Percentiles rank a stretch among this genome's conserved stretches.
Evolutionary conservation across 2,329 filamentous ascomycete species (phyloP).

Genomic region (Teratosphaeria nubilosa): DNA sequence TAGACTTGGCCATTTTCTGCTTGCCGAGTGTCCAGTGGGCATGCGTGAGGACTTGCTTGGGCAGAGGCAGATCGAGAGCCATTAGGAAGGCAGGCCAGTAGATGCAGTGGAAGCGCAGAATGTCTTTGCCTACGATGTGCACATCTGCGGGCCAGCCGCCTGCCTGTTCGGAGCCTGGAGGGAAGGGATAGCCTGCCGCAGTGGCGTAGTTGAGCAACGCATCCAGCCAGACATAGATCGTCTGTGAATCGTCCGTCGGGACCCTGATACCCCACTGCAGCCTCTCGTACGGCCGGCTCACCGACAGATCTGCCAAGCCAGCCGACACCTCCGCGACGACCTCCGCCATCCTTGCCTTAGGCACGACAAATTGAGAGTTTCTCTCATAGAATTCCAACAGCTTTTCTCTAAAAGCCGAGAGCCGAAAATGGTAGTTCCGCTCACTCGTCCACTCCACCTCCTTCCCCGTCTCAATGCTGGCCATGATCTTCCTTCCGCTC

Average conservation of each 20-base stretch:
- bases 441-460: constrained; percentile 93
- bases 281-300: constrained; percentile 70
- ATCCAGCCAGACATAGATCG: constrained; percentile 97
- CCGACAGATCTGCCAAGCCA: constrained; percentile 75
- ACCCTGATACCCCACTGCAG: constrained; percentile 83
- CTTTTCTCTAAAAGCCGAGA: constrained; percentile 70
- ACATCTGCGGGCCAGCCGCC: constrained; percentile 78
- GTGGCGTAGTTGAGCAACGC: constrained; percentile 91
- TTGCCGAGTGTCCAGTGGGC: constrained; percentile 90
- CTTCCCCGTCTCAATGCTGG: constrained; percentile 69
- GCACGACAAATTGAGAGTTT: constrained; percentile 70
- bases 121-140: constrained; percentile 93
- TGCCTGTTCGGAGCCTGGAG: constrained; percentile 49
- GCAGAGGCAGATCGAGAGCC: constrained; percentile 69
- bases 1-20: constrained; percentile 93
- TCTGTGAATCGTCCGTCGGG: constrained; percentile 73
- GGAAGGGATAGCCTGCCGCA: constrained; percentile 75
- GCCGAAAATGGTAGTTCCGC: constrained; percentile 85
- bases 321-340: constrained; percentile 66
- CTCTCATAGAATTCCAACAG: constrained; percentile 69
- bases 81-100: constrained; percentile 98
- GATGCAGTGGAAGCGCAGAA: constrained; percentile 88
- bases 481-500: constrained; percentile 75
- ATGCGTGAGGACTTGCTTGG: constrained; percentile 74
- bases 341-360: constrained; percentile 62